These are phyloP conservation scores for Jatropha curcas DNA, from an alignment of 345 rosid species.

Conservation along the genomic window DNA sequence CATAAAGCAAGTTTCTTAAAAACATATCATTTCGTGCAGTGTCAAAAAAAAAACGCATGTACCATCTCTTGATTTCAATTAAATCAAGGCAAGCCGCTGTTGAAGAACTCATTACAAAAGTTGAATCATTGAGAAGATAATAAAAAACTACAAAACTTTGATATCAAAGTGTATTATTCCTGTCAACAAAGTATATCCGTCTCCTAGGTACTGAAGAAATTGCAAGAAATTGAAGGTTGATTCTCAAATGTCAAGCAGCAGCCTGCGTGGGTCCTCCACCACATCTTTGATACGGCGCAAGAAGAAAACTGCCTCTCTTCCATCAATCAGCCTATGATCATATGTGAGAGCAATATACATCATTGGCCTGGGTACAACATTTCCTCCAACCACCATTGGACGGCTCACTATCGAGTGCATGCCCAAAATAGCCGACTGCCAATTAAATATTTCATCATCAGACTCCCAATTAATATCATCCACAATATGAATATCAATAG, in stretches of 20 bases:
- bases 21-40: neutral
- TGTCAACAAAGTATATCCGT: conserved; percentile 12
- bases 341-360: conserved; percentile 84
- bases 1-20: neutral
- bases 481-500: neutral
- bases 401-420: conserved; percentile 84
- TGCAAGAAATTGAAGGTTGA: neutral
- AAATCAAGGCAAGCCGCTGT: conserved; percentile 34
- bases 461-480: neutral
- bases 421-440: conserved; percentile 82
- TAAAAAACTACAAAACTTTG: conserved; percentile 40
- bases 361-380: conserved; percentile 66
- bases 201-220: neutral
- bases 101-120: conserved; percentile 20
- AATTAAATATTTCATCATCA: neutral
- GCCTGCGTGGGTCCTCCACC: conserved; percentile 81
- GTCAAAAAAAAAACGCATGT: conserved; percentile 2
- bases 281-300: conserved; percentile 79
- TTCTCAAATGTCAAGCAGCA: conserved; percentile 57
- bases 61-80: conserved; percentile 25
- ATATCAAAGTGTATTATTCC: conserved; percentile 31
- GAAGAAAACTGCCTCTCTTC: conserved; percentile 89
- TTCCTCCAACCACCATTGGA: conserved; percentile 79
- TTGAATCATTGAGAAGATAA: conserved; percentile 8
- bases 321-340: conserved; percentile 83